phyloP scores from a whole-genome alignment of 2,329 filamentous ascomycete genomes.

The Drechslerella coelobrocha region DNA sequence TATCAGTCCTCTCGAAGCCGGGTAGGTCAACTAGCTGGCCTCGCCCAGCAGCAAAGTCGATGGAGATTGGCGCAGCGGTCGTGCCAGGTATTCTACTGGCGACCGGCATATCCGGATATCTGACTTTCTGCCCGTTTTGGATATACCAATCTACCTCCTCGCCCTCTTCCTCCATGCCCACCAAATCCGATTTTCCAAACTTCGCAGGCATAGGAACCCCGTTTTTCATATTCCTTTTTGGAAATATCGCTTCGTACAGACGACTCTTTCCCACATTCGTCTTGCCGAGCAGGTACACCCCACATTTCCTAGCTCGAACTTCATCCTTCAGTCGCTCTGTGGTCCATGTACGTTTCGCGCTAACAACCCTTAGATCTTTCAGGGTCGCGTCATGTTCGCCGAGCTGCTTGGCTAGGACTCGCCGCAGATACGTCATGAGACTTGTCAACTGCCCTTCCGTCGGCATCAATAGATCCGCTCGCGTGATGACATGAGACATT shows the following conservation, averaged over 20 bases:
- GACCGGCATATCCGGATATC: constrained; percentile 83
- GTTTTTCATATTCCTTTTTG: constrained; percentile 69
- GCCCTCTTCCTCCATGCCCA: constrained; percentile 53
- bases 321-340: constrained; percentile 83
- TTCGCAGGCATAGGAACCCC: background rate
- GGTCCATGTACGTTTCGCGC: constrained; percentile 88
- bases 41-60: constrained; percentile 76
- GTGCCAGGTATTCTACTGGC: constrained; percentile 89
- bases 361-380: constrained; percentile 64
- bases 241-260: constrained; percentile 85
- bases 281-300: constrained; percentile 96
- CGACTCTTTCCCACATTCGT: constrained; percentile 97
- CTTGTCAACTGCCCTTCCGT: constrained; percentile 81
- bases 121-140: constrained; percentile 69
- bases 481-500: constrained; percentile 70
- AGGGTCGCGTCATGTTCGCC: constrained; percentile 59
- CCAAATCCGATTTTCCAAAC: constrained; percentile 27
- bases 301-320: constrained; percentile 82
- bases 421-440: constrained; percentile 82
- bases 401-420: constrained; percentile 77
- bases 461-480: constrained; percentile 83
- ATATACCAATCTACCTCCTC: constrained; percentile 30
- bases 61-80: constrained; percentile 90
- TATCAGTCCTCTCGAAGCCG: constrained; percentile 57
- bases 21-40: constrained; percentile 95